Evolutionary conservation across 2,329 filamentous ascomycete genomes (phyloP), one percentile per base, ranked within the genome.

Genomic region (Colletotrichum falcatum): DNA sequence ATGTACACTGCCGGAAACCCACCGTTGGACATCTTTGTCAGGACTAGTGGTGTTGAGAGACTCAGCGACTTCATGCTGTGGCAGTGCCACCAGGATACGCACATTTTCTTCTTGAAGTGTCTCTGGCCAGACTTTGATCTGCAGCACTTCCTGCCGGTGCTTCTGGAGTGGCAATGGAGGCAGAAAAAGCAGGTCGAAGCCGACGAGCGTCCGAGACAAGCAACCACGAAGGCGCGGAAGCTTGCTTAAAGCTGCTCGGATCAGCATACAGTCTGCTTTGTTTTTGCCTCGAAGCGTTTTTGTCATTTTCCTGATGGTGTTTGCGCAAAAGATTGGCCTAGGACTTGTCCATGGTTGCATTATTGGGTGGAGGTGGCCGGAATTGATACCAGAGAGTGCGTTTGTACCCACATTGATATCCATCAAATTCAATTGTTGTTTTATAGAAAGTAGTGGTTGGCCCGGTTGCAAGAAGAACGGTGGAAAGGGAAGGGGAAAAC

Each of bases 31-130:
- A 87, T 99, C 16, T 90, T 99, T 65, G 88, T 99, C 61, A 90
- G 96, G 61, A 99, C 96, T 5, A 98, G 94, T 73, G 95, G 95
- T 35, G 96, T 99, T 18, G 92, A 95, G 80, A 89, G 96, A 59
- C 84, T 99, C 70, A 98, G 94, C 78, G 96, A 99, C 79, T 99
- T 98, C 77, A 96, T 99, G 95, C 90, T 99, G 42, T 99, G 96
- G 96, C 96, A 99, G 81, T 96, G 94, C 76, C 95, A 98, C 78
- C 90, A 97, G 78, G 87, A 95, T 73, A 98, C 96, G 0, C 92
- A 97, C 71, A 92, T 99, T 73, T 94, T 97, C 70, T 99, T 98
- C 79, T 83, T 98, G 66, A 89, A 97, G 76, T 96, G 94, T 74
- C 85, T 97, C 72, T 99, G 96, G 96, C 96, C 96, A 2, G 94